A percentile compares a stretch with the other conserved stretches of the same genome.
Evolutionary conservation across 2,329 filamentous ascomycete species (phyloP).

Genomic region (Ilyonectria sp.): DNA sequence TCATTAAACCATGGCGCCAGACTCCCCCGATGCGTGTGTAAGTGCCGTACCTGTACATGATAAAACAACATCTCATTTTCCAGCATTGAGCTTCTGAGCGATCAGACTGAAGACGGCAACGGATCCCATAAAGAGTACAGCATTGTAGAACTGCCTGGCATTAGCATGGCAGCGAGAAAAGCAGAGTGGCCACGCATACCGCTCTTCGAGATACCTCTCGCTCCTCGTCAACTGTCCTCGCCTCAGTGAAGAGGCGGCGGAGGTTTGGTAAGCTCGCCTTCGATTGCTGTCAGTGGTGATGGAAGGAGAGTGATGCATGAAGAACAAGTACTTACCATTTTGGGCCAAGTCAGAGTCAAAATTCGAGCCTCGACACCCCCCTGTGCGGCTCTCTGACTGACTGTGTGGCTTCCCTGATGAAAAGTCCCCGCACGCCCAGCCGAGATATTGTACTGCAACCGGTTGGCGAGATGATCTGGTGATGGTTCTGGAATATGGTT

Average conservation of each 20-base stretch:
- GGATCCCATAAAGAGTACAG: constrained; percentile 96
- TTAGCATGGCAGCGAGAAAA: constrained; percentile 20
- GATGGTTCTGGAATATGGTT: constrained; percentile 20
- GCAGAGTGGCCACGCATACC: constrained; percentile 61
- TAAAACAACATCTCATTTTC: constrained; percentile 47
- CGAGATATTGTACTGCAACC: constrained; percentile 1
- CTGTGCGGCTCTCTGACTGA: not conserved
- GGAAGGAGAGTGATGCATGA: constrained; percentile 6
- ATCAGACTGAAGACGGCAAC: constrained; percentile 94
- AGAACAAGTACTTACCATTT: constrained; percentile 37
- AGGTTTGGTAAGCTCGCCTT: constrained; percentile 91
- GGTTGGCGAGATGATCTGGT: constrained; percentile 18
- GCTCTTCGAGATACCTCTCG: constrained; percentile 94
- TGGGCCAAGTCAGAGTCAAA: not conserved
- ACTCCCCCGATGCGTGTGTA: not conserved
- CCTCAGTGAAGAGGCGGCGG: constrained; percentile 95
- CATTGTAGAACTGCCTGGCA: constrained; percentile 88
- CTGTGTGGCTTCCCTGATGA: not conserved
- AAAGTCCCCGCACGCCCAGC: not conserved
- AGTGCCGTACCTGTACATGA: not conserved
- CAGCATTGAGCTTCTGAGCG: constrained; percentile 85
- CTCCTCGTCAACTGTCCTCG: constrained; percentile 92
- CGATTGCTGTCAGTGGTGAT: constrained; percentile 23
- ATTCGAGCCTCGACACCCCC: not conserved
- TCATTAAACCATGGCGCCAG: constrained; percentile 16